A percentile compares a stretch with the other conserved stretches of the same genome.
Evolutionary conservation across 1,284 basidiomycete genomes (phyloP).

Genomic region (Irpex sp.): DNA sequence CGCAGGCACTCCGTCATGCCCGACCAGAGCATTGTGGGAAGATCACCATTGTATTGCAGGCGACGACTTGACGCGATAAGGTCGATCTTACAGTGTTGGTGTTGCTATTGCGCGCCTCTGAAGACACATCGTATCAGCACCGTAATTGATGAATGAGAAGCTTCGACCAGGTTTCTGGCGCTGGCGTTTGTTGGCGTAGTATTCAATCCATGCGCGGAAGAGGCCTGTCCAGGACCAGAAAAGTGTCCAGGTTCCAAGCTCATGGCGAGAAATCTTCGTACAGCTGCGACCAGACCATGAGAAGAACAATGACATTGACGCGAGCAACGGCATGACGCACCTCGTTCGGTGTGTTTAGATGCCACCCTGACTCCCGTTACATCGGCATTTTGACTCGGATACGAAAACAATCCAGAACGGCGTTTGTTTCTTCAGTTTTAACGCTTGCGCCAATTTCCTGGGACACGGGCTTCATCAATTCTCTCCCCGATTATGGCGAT

Average conservation of each 20-base stretch:
- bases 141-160: not conserved
- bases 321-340: not conserved
- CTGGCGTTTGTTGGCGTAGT: not conserved
- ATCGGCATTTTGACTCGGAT: not conserved
- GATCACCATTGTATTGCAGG: not conserved
- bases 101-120: not conserved
- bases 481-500: conserved; percentile 1
- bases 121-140: not conserved
- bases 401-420: not conserved
- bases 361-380: not conserved
- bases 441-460: conserved; percentile 6
- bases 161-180: conserved; percentile 1
- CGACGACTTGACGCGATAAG: not conserved
- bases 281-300: not conserved
- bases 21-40: not conserved
- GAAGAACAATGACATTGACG: not conserved
- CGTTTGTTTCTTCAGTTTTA: not conserved
- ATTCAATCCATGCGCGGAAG: not conserved
- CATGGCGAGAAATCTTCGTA: not conserved
- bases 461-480: not conserved
- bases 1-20: not conserved
- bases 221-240: not conserved
- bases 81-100: not conserved
- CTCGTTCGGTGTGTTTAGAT: not conserved
- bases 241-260: not conserved